Percentiles rank a stretch among this genome's conserved stretches.
phyloP scores from a whole-genome alignment of 495 filamentous ascomycete genomes.

The Podospora sp. region DNA sequence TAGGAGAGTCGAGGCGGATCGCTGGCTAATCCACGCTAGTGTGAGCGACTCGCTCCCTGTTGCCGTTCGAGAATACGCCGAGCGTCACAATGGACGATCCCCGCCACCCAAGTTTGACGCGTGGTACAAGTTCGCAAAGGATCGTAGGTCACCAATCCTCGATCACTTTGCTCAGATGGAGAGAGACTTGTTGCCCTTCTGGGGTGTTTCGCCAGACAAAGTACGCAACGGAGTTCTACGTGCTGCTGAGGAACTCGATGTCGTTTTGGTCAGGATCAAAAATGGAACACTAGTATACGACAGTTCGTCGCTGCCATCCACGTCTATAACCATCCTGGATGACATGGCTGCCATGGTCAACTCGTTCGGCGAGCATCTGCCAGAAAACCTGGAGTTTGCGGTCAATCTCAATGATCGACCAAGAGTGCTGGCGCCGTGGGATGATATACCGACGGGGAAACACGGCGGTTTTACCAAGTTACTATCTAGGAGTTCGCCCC shows the following conservation, averaged over 20 bases:
- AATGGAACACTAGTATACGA: constrained; percentile 53
- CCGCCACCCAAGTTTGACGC: constrained; percentile 68
- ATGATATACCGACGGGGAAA: constrained; percentile 49
- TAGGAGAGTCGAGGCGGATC: constrained; percentile 49
- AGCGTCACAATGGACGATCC: constrained; percentile 55
- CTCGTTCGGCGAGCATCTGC: constrained; percentile 68
- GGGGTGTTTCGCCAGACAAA: constrained; percentile 63
- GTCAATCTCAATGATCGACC: constrained; percentile 81
- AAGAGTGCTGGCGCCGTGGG: constrained; percentile 72
- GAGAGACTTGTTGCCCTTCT: constrained; percentile 71
- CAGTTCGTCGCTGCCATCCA: constrained; percentile 41
- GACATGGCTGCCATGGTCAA: constrained; percentile 67
- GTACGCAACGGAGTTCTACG: constrained; percentile 52
- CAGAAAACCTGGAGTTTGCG: constrained; percentile 72
- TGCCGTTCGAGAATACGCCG: constrained; percentile 61
- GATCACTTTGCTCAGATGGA: constrained; percentile 79
- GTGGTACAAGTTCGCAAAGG: constrained; percentile 74
- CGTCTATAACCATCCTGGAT: constrained; percentile 59
- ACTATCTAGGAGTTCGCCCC: constrained; percentile 22
- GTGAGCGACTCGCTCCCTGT: constrained; percentile 53
- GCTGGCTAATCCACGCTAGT: constrained; percentile 49
- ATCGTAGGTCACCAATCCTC: constrained; percentile 64
- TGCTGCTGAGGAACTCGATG: constrained; percentile 41
- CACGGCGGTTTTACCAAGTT: constrained; percentile 40
- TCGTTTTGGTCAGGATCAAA: constrained; percentile 48